Evolutionary conservation across 345 rosid genomes (phyloP), one percentile per base, ranked within the genome.

Genomic region (Isatis tinctoria): DNA sequence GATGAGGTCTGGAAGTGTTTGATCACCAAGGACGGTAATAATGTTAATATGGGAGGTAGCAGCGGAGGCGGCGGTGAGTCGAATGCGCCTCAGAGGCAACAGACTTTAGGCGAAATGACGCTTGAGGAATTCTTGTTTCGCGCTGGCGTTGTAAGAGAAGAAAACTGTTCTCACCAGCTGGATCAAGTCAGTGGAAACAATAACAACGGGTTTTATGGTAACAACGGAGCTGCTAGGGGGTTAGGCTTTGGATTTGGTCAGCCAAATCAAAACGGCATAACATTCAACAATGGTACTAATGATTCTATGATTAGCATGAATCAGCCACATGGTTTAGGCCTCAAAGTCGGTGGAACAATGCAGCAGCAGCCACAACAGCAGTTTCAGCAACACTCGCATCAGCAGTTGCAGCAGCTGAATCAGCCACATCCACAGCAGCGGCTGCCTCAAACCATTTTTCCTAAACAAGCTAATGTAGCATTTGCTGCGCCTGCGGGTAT

Each of bases 1-100:
- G 96, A 92, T 78, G 98, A 92, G 81, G 97, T 96, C 49, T 92
- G 96, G 99, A 88, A 74, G 60, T 91, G 83, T 56, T 70, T 92
- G 69, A 73, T 83, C 4, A 80, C 86, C 4, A 92, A 87, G 69
- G 98, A 89, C 30, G 65, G 33, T 61, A 66, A 49, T 26, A 80
- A 60, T 28, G 78, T 17, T 65, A 71, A 74, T 62, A 75, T 76
- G 60, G 83, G 57, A 58, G 37, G 80, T 64, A 79, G 79, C 56
- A 75, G 59, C 8, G 82, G 83, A 61, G 78, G 72, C 3, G 77
- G 70, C 12, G 63, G 75, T 39, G 85, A 70, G 72, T 67, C 83
- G 16, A 82, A 65, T 78, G 35, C 74, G 60, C 65, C 59, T 40
- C 88, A 76, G 74, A 82, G 90, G 79, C 88, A 79, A 66, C 85